These are phyloP conservation scores for Entamoeba invadens DNA, from an alignment of 208 protist genomes.

Conservation along the genomic window DNA sequence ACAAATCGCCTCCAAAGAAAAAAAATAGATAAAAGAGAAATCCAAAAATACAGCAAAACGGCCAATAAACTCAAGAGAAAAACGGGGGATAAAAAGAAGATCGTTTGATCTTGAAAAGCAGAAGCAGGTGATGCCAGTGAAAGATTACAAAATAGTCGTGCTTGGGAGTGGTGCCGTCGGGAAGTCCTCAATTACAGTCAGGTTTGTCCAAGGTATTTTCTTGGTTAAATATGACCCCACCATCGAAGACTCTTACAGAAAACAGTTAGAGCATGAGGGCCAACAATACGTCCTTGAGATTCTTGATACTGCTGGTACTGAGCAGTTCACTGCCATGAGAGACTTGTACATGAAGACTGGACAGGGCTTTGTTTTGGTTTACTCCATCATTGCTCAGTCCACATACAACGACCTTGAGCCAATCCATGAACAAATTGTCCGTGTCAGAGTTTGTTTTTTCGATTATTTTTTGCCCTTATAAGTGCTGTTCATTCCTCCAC, in stretches of 20 bases:
- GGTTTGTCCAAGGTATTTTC: neutral
- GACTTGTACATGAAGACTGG: slow-evolving; percentile 43
- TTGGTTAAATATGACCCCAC: slow-evolving; percentile 50
- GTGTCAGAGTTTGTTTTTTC: too few relatives aligned
- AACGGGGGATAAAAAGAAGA: neutral
- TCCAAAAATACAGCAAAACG: too few relatives aligned
- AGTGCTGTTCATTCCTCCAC: too few relatives aligned
- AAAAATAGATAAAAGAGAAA: too few relatives aligned
- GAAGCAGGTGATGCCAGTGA: neutral
- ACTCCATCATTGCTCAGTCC: slow-evolving; percentile 48
- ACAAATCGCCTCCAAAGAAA: too few relatives aligned
- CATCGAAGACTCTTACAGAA: slow-evolving; percentile 59
- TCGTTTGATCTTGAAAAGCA: neutral
- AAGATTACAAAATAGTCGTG: neutral
- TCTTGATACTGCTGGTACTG: slow-evolving; percentile 54
- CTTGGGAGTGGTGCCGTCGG: neutral
- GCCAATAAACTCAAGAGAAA: too few relatives aligned
- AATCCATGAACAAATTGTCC: slow-evolving; percentile 53
- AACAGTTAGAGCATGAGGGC: slow-evolving; percentile 49
- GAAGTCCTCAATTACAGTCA: neutral
- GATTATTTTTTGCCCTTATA: too few relatives aligned
- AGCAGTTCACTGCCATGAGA: slow-evolving; percentile 53
- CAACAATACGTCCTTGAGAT: slow-evolving; percentile 52
- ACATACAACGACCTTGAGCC: slow-evolving; percentile 49
- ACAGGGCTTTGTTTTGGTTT: slow-evolving; percentile 56